phyloP scores from a whole-genome alignment of 768 basidiomycete genomes.

The Podaxis sp. region DNA sequence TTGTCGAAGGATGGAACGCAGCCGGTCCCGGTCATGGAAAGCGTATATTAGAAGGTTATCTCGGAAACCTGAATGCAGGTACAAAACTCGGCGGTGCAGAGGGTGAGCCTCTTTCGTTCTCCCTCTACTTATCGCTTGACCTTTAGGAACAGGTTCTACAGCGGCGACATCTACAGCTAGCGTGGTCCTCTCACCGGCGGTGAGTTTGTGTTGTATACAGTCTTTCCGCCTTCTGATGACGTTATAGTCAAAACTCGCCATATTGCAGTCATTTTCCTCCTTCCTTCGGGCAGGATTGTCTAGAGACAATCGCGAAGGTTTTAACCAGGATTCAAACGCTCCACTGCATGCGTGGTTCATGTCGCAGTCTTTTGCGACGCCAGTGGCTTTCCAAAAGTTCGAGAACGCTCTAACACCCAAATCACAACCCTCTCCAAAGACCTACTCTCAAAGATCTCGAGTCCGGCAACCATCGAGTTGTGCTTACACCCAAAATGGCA shows the following conservation, averaged over 20 bases:
- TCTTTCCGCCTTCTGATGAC: conserved; percentile 12
- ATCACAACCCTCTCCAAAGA: conserved; percentile 6
- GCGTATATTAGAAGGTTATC: conserved; percentile 75
- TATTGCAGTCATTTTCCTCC: conserved; percentile 66
- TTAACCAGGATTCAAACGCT: neutral
- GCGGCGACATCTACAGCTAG: conserved; percentile 62
- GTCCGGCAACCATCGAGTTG: conserved; percentile 17
- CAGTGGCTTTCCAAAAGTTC: conserved; percentile 53
- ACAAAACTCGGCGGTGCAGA: conserved; percentile 58
- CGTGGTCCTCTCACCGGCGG: conserved; percentile 63
- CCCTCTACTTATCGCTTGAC: neutral
- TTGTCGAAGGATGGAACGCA: conserved; percentile 69
- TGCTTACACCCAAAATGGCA: conserved; percentile 36
- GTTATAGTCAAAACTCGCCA: conserved; percentile 72
- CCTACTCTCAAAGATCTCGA: neutral
- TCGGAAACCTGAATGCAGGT: conserved; percentile 74
- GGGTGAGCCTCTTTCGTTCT: conserved; percentile 34
- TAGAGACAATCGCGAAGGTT: neutral
- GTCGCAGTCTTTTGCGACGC: conserved; percentile 53
- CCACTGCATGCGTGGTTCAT: conserved; percentile 63
- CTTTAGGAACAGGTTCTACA: conserved; percentile 31
- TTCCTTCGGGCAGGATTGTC: conserved; percentile 45
- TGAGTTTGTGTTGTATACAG: conserved; percentile 31
- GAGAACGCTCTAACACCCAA: conserved; percentile 42
- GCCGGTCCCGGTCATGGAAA: conserved; percentile 51